phyloP scores from a whole-genome alignment of 2,329 filamentous ascomycete species.

The Lasiodiplodia citricola region DNA sequence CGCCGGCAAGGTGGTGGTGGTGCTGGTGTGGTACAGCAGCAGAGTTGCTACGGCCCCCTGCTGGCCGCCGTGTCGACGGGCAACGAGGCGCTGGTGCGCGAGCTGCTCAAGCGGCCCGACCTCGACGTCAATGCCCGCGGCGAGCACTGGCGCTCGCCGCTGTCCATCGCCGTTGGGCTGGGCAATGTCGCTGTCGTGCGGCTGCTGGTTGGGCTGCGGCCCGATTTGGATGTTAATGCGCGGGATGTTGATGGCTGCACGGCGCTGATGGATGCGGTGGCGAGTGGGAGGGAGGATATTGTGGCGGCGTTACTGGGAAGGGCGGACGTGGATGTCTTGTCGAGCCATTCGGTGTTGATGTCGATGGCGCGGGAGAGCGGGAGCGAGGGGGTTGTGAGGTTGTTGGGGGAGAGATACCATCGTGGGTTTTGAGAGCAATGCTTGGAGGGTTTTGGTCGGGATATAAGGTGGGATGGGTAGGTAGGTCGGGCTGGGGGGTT shows the following conservation, averaged over 20 bases:
- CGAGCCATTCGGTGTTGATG: not conserved
- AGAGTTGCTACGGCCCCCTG: not conserved
- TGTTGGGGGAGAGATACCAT: constrained; percentile 5
- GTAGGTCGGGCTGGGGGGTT: too few species aligned
- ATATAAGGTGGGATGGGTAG: too few species aligned
- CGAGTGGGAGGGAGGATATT: not conserved
- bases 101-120: not conserved
- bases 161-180: not conserved
- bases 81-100: not conserved
- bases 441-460: not conserved
- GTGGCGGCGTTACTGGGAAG: not conserved
- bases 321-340: not conserved
- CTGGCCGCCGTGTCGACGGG: not conserved
- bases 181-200: not conserved
- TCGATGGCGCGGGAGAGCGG: not conserved
- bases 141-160: constrained; percentile 7
- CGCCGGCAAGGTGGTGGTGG: not conserved
- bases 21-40: not conserved
- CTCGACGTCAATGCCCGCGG: not conserved
- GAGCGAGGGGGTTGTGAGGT: not conserved
- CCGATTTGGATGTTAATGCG: not conserved
- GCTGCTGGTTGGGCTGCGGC: not conserved
- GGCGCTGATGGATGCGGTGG: not conserved
- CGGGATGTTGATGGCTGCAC: constrained; percentile 9
- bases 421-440: not conserved